Percentiles rank a stretch among this genome's conserved stretches.
phyloP scores from a whole-genome alignment of 495 filamentous ascomycete species.

The Poronia punctata region DNA sequence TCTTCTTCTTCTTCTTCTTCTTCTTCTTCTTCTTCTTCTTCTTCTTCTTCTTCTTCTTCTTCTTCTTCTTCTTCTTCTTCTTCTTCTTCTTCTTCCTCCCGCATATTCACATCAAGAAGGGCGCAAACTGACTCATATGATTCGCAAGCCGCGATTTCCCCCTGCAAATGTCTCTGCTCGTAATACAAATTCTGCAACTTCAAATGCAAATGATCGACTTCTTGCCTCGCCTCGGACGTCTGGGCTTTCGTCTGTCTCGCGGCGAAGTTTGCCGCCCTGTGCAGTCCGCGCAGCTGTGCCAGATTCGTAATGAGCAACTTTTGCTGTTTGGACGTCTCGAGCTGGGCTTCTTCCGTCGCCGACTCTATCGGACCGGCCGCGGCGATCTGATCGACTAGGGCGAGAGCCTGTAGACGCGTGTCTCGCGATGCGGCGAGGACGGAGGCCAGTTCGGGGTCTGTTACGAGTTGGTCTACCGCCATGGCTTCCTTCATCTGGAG shows the following conservation, averaged over 20 bases:
- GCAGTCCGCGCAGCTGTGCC: slow-evolving; percentile 71
- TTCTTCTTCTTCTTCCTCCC: too few species aligned
- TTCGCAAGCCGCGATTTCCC: slow-evolving; percentile 87
- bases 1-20: too few species aligned
- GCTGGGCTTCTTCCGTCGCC: slow-evolving; percentile 42
- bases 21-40: too few species aligned
- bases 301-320: slow-evolving; percentile 74
- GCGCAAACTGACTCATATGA: slow-evolving; percentile 81
- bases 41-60: too few species aligned
- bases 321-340: slow-evolving; percentile 66
- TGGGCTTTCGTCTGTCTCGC: slow-evolving; percentile 80
- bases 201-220: slow-evolving; percentile 86
- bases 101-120: too few species aligned
- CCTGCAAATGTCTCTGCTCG: slow-evolving; percentile 82
- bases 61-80: too few species aligned
- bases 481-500: slow-evolving; percentile 18
- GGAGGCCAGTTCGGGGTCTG: slow-evolving; percentile 60
- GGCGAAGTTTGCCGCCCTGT: slow-evolving; percentile 70
- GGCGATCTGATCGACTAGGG: slow-evolving; percentile 52
- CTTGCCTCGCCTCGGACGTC: slow-evolving; percentile 80
- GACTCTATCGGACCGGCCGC: slow-evolving; percentile 27
- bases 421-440: slow-evolving; percentile 64
- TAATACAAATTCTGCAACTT: slow-evolving; percentile 95
- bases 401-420: slow-evolving; percentile 64
- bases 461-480: slow-evolving; percentile 53